Evolutionary conservation across 768 basidiomycete genomes (phyloP).

Genomic region (Wakefieldia striispora): DNA sequence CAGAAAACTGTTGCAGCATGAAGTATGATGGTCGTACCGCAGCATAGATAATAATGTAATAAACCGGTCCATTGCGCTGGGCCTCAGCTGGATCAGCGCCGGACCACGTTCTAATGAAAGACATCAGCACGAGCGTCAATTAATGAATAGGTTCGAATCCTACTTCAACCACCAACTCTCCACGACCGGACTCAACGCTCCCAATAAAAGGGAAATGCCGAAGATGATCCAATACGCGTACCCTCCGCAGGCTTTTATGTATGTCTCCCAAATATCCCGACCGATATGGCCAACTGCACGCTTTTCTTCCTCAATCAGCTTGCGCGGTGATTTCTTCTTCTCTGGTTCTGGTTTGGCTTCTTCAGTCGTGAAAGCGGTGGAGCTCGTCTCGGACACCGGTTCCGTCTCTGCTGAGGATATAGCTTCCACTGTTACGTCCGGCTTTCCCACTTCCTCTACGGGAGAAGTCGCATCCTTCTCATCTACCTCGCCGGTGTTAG

Average conservation of each 20-base stretch:
- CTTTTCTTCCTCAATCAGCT: conserved; percentile 81
- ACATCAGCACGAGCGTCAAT: conserved; percentile 24
- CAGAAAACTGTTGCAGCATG: conserved; percentile 3
- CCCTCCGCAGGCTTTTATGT: conserved; percentile 51
- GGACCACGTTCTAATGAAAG: conserved; percentile 51
- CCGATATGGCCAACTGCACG: conserved; percentile 73
- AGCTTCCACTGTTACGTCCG: conserved; percentile 14
- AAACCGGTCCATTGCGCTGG: conserved; percentile 40
- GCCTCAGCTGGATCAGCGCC: conserved; percentile 42
- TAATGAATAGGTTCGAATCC: conserved; percentile 1
- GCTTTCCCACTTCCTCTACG: conserved; percentile 2
- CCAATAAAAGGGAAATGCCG: conserved; percentile 47
- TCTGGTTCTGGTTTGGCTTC: conserved; percentile 35
- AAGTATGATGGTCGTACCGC: conserved; percentile 36
- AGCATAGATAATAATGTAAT: conserved; percentile 62
- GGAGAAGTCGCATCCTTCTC: conserved; percentile 40
- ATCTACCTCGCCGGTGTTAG: conserved; percentile 38
- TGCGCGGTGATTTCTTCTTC: conserved; percentile 67
- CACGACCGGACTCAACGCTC: conserved; percentile 60
- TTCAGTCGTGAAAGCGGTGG: conserved; percentile 39
- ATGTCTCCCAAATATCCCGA: conserved; percentile 62
- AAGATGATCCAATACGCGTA: conserved; percentile 59
- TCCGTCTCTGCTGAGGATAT: conserved; percentile 23
- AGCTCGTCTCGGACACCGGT: conserved; percentile 41
- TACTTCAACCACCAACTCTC: conserved; percentile 74